Conservation (phyloP, 192 early-diverging fungal species). For the Phycomyces nitens region DNA sequence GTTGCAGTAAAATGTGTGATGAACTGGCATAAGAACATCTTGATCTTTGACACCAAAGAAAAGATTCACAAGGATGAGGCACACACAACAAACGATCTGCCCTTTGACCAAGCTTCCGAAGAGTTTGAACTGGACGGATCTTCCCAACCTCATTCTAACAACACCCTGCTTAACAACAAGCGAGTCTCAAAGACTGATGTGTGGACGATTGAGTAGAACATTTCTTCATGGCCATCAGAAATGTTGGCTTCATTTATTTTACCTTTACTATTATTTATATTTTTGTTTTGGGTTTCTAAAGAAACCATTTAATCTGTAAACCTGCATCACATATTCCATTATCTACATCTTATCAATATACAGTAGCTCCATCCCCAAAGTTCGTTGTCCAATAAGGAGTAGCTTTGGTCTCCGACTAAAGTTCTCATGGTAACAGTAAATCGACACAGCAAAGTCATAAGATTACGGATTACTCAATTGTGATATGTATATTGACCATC, state of each 20-base stretch:
- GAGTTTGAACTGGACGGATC: conserved; percentile 7
- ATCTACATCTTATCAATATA: too few species aligned
- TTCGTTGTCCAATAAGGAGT: too few species aligned
- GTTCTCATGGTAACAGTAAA: too few species aligned
- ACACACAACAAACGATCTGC: not conserved
- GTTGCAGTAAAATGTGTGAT: conserved; percentile 15
- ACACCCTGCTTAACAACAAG: conserved; percentile 7
- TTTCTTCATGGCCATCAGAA: not conserved
- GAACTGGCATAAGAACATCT: conserved; percentile 6
- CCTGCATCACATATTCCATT: not conserved
- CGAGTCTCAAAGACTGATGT: not conserved
- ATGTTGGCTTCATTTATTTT: not conserved
- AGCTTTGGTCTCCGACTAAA: too few species aligned
- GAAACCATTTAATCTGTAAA: not conserved
- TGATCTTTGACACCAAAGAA: not conserved
- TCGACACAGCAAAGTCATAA: too few species aligned
- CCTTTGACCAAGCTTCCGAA: conserved; percentile 10
- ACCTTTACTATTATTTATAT: not conserved
- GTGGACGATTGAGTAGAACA: conserved; percentile 28
- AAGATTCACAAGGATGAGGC: not conserved
- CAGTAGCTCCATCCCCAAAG: too few species aligned
- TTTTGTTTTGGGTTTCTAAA: not conserved
- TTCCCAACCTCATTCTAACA: not conserved
- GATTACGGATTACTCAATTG: too few species aligned
- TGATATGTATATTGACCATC: too few species aligned